These are phyloP conservation scores for Pseudozyma sp. DNA, from an alignment of 1,284 basidiomycete species.

Conservation along the genomic window DNA sequence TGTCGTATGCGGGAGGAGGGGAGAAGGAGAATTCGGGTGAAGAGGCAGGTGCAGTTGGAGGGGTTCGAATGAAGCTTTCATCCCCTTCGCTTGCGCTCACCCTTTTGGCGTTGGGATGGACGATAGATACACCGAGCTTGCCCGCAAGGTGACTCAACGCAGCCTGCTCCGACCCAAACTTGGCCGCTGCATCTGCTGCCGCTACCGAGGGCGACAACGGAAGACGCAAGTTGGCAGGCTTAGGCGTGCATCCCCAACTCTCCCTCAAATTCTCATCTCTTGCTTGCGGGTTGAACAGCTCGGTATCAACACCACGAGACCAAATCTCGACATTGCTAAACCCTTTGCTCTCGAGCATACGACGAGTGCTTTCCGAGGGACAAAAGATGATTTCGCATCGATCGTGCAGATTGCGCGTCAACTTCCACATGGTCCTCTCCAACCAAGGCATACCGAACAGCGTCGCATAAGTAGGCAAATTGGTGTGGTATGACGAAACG, in stretches of 20 bases:
- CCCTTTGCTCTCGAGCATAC: conserved; percentile 71
- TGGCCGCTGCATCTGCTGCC: conserved; percentile 38
- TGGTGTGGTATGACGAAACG: conserved; percentile 74
- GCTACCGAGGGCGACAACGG: conserved; percentile 56
- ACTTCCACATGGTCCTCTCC: conserved; percentile 70
- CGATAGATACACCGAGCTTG: conserved; percentile 49
- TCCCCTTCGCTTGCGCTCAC: conserved; percentile 8
- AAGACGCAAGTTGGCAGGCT: conserved; percentile 61
- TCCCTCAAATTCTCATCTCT: conserved; percentile 70
- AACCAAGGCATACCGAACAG: conserved; percentile 73
- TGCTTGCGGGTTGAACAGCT: conserved; percentile 67
- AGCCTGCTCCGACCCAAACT: conserved; percentile 32
- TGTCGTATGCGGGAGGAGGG: conserved; percentile 65
- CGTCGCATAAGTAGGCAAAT: conserved; percentile 74
- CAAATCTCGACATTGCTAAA: conserved; percentile 73
- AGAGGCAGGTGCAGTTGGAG: conserved; percentile 59
- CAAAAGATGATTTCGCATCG: conserved; percentile 72
- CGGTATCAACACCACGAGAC: conserved; percentile 70
- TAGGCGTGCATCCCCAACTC: conserved; percentile 70
- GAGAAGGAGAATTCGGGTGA: conserved; percentile 62
- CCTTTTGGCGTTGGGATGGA: conserved; percentile 7
- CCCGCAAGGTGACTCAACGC: conserved; percentile 46
- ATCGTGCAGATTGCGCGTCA: conserved; percentile 62
- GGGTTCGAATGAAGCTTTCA: conserved; percentile 69
- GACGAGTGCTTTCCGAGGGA: conserved; percentile 72